These are phyloP conservation scores for Yamadazyma paraphyllophila DNA, from an alignment of 805 yeast genomes.

Conservation along the genomic window DNA sequence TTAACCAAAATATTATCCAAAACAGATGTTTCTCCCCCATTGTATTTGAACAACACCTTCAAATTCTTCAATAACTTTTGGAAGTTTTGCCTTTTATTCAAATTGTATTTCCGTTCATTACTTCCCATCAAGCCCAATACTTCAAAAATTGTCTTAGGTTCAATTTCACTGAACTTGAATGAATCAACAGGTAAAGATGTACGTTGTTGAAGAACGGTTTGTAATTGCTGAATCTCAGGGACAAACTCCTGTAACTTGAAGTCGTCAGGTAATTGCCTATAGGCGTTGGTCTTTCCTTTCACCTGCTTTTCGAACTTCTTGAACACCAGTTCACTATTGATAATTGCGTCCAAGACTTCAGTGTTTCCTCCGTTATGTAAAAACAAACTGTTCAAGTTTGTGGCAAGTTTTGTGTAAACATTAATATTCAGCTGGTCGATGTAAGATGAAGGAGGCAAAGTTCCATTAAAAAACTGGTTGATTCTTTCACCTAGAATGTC, in stretches of 20 bases:
- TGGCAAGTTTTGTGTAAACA: slow-evolving; percentile 9
- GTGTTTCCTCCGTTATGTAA: slow-evolving; percentile 58
- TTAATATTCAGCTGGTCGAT: slow-evolving; percentile 5
- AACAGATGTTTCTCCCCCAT: slow-evolving; percentile 29
- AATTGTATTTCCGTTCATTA: slow-evolving; percentile 14
- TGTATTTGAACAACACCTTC: slow-evolving; percentile 29
- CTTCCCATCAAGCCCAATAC: slow-evolving; percentile 16
- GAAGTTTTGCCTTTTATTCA: slow-evolving; percentile 20
- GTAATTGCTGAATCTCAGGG: slow-evolving; percentile 28
- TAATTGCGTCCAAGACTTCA: slow-evolving; percentile 54
- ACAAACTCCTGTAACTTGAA: slow-evolving; percentile 32
- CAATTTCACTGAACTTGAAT: slow-evolving; percentile 17
- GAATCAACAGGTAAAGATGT: background rate
- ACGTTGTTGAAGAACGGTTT: slow-evolving; percentile 5
- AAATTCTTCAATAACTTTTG: slow-evolving; percentile 32
- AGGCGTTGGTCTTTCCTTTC: slow-evolving; percentile 8
- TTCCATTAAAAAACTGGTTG: slow-evolving; percentile 2
- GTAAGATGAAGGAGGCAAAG: background rate
- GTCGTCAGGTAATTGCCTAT: slow-evolving; percentile 33
- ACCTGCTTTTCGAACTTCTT: slow-evolving; percentile 36
- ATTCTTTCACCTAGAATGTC: slow-evolving; percentile 1
- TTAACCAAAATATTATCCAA: slow-evolving; percentile 35
- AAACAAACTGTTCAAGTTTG: slow-evolving; percentile 37
- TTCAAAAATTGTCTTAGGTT: background rate
- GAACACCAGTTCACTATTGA: slow-evolving; percentile 49